These are phyloP conservation scores for Gastrodia elata DNA, from an alignment of 106 monocot species.

Conservation along the genomic window DNA sequence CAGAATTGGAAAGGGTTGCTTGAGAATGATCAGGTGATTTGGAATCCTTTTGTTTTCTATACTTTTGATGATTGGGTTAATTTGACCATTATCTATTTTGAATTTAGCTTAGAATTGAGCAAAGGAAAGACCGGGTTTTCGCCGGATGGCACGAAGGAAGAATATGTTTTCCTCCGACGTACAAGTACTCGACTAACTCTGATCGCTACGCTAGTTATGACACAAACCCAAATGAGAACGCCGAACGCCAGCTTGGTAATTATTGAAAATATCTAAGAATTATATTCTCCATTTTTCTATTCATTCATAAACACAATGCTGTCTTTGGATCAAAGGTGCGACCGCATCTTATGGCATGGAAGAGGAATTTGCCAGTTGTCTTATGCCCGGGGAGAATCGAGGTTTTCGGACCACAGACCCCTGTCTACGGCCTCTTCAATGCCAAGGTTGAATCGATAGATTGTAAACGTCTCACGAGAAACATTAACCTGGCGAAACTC, in stretches of 20 bases:
- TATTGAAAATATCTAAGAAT: not conserved
- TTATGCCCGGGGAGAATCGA: constrained; percentile 69
- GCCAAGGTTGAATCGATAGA: constrained; percentile 59
- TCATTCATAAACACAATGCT: not conserved
- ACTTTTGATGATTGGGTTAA: not conserved
- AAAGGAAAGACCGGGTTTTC: constrained; percentile 44
- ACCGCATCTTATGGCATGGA: constrained; percentile 68
- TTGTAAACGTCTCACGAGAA: constrained; percentile 25
- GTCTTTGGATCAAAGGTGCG: constrained; percentile 38
- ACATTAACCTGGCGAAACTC: constrained; percentile 25
- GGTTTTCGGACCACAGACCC: constrained; percentile 78
- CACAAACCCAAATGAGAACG: constrained; percentile 47
- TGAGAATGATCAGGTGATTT: constrained; percentile 73
- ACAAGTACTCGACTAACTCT: constrained; percentile 62
- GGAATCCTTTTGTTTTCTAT: not conserved
- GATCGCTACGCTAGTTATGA: constrained; percentile 52
- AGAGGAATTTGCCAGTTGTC: constrained; percentile 63
- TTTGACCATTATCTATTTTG: not conserved
- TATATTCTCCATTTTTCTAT: not conserved
- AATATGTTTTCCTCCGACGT: constrained; percentile 63
- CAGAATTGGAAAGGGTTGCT: constrained; percentile 66
- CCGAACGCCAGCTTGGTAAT: constrained; percentile 63
- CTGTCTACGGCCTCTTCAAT: constrained; percentile 52
- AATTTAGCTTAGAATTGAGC: constrained; percentile 46
- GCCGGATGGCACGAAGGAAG: constrained; percentile 60